phyloP scores from a whole-genome alignment of 805 yeast species.

The Helenozyma baotianmanensis region DNA sequence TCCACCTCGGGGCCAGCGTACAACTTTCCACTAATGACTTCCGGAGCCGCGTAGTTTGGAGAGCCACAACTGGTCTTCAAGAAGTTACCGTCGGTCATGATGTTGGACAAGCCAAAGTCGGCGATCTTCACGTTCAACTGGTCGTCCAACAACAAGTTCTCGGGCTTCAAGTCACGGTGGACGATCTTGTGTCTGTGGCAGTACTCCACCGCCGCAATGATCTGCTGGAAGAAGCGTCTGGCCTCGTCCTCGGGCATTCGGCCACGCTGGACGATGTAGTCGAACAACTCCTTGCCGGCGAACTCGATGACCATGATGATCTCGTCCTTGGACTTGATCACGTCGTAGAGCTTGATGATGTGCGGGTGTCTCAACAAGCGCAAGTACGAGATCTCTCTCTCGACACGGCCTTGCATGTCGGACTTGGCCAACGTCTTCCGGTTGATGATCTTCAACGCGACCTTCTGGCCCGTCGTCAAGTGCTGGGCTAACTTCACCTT shows the following conservation, averaged over 20 bases:
- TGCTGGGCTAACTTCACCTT: constrained; percentile 91
- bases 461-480: constrained; percentile 84
- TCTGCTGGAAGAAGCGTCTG: constrained; percentile 90
- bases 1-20: constrained; percentile 98
- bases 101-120: constrained; percentile 90
- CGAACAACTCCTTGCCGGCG: constrained; percentile 95
- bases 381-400: constrained; percentile 87
- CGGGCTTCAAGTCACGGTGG: constrained; percentile 95
- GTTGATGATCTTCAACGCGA: constrained; percentile 89
- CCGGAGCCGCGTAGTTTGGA: constrained; percentile 97
- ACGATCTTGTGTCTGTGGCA: constrained; percentile 96
- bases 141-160: constrained; percentile 84
- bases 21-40: constrained; percentile 87
- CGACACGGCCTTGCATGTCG: constrained; percentile 96
- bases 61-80: constrained; percentile 93
- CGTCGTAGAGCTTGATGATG: constrained; percentile 92
- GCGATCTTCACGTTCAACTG: constrained; percentile 91
- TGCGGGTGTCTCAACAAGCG: constrained; percentile 91
- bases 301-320: constrained; percentile 96
- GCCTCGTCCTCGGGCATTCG: constrained; percentile 91
- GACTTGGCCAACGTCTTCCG: constrained; percentile 87
- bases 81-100: constrained; percentile 97
- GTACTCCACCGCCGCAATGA: constrained; percentile 92
- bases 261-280: constrained; percentile 91
- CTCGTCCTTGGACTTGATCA: constrained; percentile 90